Percentiles rank a stretch among this genome's conserved stretches.
These are phyloP conservation scores for Erodium chrysanthum DNA, from an alignment of 441 rosid genomes.

Conservation along the genomic window DNA sequence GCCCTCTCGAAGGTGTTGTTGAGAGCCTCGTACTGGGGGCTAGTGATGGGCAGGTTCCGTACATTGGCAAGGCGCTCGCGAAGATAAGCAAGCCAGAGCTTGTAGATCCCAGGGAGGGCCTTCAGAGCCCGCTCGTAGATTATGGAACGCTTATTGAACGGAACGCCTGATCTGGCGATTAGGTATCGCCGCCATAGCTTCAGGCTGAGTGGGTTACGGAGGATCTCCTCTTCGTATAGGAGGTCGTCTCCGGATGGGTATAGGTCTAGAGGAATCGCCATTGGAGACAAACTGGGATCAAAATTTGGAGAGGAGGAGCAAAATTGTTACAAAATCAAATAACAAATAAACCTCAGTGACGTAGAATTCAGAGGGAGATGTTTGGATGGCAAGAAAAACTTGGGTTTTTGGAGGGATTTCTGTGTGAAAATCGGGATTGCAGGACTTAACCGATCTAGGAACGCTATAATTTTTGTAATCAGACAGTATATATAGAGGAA, in stretches of 20 bases:
- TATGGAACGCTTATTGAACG: slow-evolving; percentile 54
- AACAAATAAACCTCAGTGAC: background rate
- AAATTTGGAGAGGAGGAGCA: background rate
- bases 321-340: background rate
- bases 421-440: no score
- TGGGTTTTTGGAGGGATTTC: background rate
- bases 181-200: slow-evolving; percentile 94
- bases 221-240: slow-evolving; percentile 68
- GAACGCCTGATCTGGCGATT: slow-evolving; percentile 54
- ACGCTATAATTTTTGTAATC: no score
- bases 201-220: slow-evolving; percentile 67
- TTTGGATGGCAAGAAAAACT: background rate
- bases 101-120: slow-evolving; percentile 85
- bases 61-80: slow-evolving; percentile 69
- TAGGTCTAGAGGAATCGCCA: slow-evolving; percentile 61
- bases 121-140: slow-evolving; percentile 80
- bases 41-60: slow-evolving; percentile 53
- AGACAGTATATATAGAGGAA: no score
- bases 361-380: background rate
- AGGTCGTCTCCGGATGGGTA: slow-evolving; percentile 79
- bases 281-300: slow-evolving; percentile 6
- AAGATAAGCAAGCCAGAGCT: slow-evolving; percentile 77
- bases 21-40: slow-evolving; percentile 56
- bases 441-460: no score
- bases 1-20: slow-evolving; percentile 85